Percentiles rank a stretch among this genome's conserved stretches.
Evolutionary conservation across 2,329 filamentous ascomycete species (phyloP).

Genomic region (Cercospora janseana): DNA sequence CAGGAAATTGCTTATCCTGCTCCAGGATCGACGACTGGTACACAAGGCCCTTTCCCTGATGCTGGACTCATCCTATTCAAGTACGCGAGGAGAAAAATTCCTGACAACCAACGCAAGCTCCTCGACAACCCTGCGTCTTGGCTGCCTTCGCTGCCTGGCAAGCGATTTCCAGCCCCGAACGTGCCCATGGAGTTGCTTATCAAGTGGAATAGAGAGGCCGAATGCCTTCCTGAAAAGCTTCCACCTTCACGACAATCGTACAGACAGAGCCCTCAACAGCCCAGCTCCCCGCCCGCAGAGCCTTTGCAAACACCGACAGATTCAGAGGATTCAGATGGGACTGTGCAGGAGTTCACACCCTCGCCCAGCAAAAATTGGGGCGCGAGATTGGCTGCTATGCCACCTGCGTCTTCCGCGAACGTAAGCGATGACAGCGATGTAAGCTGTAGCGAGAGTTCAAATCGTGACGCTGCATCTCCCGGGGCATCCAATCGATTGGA

Average conservation of each 20-base stretch:
- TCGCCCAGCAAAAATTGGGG: slow-evolving; percentile 10
- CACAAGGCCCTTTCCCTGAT: no score
- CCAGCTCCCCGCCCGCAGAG: not conserved
- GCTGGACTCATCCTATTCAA: no score
- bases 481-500: not conserved
- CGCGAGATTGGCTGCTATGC: not conserved
- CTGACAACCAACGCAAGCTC: slow-evolving; percentile 51
- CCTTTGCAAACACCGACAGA: slow-evolving; percentile 1
- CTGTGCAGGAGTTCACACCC: slow-evolving; percentile 5
- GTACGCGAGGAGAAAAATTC: slow-evolving; percentile 36
- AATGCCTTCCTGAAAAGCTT: not conserved
- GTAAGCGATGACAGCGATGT: slow-evolving; percentile 6
- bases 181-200: slow-evolving; percentile 40
- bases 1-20: no score
- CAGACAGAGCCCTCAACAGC: not conserved
- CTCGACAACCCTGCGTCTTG: slow-evolving; percentile 47
- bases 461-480: slow-evolving; percentile 1
- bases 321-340: slow-evolving; percentile 2
- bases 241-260: not conserved
- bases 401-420: not conserved
- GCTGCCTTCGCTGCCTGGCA: slow-evolving; percentile 40
- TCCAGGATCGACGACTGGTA: no score
- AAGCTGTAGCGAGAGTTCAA: not conserved
- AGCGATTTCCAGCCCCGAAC: slow-evolving; percentile 40
- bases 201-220: slow-evolving; percentile 27